A percentile compares a stretch with the other conserved stretches of the same genome.
Conservation (phyloP, 108 stramenopile species). For the Aurantiochytrium sp. region DNA sequence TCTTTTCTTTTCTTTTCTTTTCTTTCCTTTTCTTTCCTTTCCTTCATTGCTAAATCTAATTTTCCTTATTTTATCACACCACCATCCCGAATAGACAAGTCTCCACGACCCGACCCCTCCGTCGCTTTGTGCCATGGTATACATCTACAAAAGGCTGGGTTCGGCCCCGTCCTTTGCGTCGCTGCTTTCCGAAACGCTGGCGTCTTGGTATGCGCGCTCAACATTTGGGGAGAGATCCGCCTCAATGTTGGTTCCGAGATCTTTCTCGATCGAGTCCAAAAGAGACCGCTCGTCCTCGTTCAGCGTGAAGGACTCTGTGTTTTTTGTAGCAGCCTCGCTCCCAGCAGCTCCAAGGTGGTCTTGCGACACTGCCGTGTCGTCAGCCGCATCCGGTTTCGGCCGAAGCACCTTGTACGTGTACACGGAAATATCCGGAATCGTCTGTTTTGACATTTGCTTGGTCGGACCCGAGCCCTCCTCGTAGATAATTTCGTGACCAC, state of each 20-base stretch:
- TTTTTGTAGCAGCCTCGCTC: not conserved
- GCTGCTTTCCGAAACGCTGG: too few species aligned
- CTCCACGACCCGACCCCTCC: too few species aligned
- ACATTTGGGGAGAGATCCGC: not conserved
- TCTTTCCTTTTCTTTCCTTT: too few species aligned
- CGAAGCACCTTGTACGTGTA: not conserved
- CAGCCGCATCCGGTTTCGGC: not conserved
- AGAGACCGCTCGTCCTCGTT: not conserved
- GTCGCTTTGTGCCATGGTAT: too few species aligned
- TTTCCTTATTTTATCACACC: too few species aligned
- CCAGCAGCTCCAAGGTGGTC: too few species aligned
- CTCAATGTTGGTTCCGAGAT: not conserved
- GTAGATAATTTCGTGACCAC: not conserved
- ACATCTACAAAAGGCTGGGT: too few species aligned
- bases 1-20: too few species aligned
- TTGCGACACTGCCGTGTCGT: not conserved
- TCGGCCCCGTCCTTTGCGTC: too few species aligned
- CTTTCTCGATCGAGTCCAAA: not conserved
- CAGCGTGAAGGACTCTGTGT: not conserved
- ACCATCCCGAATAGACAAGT: too few species aligned
- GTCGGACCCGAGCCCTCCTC: not conserved
- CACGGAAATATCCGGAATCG: constrained; percentile 4
- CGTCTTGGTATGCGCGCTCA: too few species aligned
- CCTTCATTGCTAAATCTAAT: too few species aligned
- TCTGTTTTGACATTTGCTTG: not conserved